Percentiles rank a stretch among this genome's conserved stretches.
phyloP scores from a whole-genome alignment of 2,329 filamentous ascomycete genomes.

The Verticillium isaacii region DNA sequence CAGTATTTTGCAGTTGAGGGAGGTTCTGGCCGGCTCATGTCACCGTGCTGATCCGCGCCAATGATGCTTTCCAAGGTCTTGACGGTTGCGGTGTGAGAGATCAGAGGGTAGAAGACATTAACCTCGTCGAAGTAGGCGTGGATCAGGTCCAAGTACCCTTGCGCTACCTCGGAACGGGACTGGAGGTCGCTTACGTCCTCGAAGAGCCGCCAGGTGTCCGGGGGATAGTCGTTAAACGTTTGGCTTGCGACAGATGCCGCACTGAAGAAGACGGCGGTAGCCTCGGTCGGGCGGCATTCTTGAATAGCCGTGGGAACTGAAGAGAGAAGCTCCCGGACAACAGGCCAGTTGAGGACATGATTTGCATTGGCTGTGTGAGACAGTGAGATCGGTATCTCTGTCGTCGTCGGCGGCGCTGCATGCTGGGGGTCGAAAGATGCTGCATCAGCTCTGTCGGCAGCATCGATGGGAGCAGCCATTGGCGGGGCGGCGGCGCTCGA shows the following conservation, averaged over 20 bases:
- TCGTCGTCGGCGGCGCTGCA: not conserved
- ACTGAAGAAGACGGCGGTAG: not conserved
- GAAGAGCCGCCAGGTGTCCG: conserved; percentile 14
- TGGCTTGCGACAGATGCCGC: not conserved
- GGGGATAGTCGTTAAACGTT: not conserved
- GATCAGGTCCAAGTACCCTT: conserved; percentile 3
- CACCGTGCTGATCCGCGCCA: not conserved
- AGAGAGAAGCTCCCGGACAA: conserved; percentile 13
- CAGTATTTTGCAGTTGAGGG: conserved; percentile 5
- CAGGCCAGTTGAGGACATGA: conserved; percentile 16
- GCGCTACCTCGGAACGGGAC: too few species aligned
- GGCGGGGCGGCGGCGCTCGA: too few species aligned
- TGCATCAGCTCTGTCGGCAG: not conserved
- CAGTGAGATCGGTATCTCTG: conserved; percentile 12
- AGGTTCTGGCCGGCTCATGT: not conserved
- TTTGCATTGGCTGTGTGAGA: conserved; percentile 18
- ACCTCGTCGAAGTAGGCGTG: conserved; percentile 18
- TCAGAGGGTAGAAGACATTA: conserved; percentile 18
- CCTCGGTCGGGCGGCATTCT: too few species aligned
- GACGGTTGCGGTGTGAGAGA: not conserved
- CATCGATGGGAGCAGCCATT: too few species aligned
- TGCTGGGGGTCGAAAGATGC: not conserved
- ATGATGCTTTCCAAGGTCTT: not conserved
- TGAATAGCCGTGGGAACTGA: not conserved
- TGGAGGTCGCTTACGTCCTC: too few species aligned